Evolutionary conservation across 1,139 yeast genomes (phyloP), one percentile per base, ranked within the genome.

Genomic region (Nakaseomyces uthaithaninus): DNA sequence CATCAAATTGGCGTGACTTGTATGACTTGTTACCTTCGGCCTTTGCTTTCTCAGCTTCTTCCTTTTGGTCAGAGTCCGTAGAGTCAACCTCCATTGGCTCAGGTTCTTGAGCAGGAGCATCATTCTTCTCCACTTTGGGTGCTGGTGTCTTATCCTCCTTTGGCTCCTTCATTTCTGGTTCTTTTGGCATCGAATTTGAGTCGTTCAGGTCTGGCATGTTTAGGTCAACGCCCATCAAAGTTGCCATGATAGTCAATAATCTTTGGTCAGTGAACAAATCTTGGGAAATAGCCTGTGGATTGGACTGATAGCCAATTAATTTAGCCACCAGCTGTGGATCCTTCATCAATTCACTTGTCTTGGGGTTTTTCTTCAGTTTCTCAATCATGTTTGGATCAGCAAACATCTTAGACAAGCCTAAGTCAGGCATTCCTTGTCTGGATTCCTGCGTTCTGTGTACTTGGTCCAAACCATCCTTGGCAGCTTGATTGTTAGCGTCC

Each of bases 1-100:
- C 95, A 58, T 86, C 96, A 52, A 93, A 93, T 58, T 89, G 72
- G 60, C 83, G 84, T 53, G 80, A 71, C 65, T 91, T 91, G 72
- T 93, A 93, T 38, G 84, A 70, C 36, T 74, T 68, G 66, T 93
- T 93, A 52, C 97, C 99, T 62, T 80, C 77, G 10, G 83, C 81
- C 64, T 93, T 93, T 44, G 76, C 80, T 14, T 68, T 76, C 49
- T 85, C 94, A 20, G 98, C 97, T 41, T 69, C 68, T 14, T 59
- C 68, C 54, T 74, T 74, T 17, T 59, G 43, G 17, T 62, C 54
- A 9, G 54, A 63, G 36, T 54, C 58, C 38, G 53, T 62, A 22
- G 27, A 14, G 39, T 62, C 64, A 36, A 60, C 62, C 41, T 55
- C 62, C 50, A 63, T 63, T 28, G 66, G 55, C 46, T 62, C 65